Evolutionary conservation across 225 moss, liverwort and hornwort genomes (phyloP), one percentile per base, ranked within the genome.

Genomic region (Physcomitrium patens): DNA sequence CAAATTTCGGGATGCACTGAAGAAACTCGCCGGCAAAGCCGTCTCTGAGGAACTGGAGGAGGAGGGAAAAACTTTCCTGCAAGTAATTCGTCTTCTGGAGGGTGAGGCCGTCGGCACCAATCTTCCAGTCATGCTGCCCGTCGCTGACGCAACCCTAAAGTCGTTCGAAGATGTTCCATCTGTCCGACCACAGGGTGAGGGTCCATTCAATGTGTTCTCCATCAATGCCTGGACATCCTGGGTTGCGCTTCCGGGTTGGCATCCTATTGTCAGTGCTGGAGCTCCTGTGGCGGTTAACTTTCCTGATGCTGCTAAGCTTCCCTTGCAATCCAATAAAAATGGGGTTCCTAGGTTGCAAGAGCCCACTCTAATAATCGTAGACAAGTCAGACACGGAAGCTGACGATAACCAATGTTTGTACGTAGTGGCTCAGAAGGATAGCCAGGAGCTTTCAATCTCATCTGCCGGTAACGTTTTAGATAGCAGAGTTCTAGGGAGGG

Each of bases 321-420:
- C 90, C n/a, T 49, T 86, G 69, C 73, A 77, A 51, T 82, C 84
- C 26, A 88, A 85, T 72, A 28, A 42, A 43, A 59, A 70, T 0
- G 86, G 86, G 9, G 70, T 56, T 0, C 60, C 89, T 1, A 81
- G 19, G 58, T 44, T 71, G 3, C 31, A 9, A 16, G 76, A 87
- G 37, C 89, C 96, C 20, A 89, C 87, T 57, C 74, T 97, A 14
- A 57, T 97, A 28, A 79, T 97, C 11, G 86, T 96, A 1, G 96
- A 97, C 67, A 97, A 91, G 81, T 87, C 83, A 0, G 83, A 82
- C 55, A 75, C 50, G 10, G 74, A 44, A 18, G 12, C 56, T 7
- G 86, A 79, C 3, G 75, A 64, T 1, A 73, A 69, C 69, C 84
- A 65, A 43, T 78, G 78, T 65, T 82, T 81, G 12, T 85, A 90